These are phyloP conservation scores for Neocatenulostroma microsporum DNA, from an alignment of 2,329 filamentous ascomycete species.

Conservation along the genomic window DNA sequence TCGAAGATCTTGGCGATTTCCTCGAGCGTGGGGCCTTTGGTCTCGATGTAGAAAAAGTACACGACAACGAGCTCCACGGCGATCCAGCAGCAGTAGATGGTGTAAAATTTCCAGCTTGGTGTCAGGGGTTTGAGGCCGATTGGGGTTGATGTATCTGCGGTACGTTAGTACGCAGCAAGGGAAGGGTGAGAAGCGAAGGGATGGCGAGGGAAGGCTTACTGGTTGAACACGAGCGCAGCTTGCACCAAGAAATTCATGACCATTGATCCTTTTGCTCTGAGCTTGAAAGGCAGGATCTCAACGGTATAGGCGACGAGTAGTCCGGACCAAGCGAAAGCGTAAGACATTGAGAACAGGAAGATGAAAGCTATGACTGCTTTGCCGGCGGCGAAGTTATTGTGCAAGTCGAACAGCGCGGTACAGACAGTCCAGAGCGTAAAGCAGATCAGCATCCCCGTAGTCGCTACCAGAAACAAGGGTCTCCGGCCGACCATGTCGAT, in stretches of 20 bases:
- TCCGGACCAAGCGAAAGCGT: conserved; percentile 49
- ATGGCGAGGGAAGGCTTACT: conserved; percentile 1
- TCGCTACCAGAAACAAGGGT: conserved; percentile 25
- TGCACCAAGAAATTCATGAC: conserved; percentile 8
- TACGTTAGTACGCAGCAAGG: not conserved
- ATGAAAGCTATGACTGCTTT: conserved; percentile 40
- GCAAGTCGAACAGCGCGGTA: conserved; percentile 44
- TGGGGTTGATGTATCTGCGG: conserved; percentile 5
- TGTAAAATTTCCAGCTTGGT: conserved; percentile 3
- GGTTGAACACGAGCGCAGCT: conserved; percentile 4
- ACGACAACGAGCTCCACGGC: conserved; percentile 3
- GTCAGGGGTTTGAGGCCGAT: conserved; percentile 1
- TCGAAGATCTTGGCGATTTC: conserved; percentile 6
- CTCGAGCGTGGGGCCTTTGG: conserved; percentile 5
- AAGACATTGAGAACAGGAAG: conserved; percentile 45
- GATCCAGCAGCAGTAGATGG: conserved; percentile 4
- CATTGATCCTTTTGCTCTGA: conserved; percentile 43
- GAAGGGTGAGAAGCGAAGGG: not conserved
- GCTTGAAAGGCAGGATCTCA: conserved; percentile 44
- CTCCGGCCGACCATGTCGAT: conserved; percentile 24
- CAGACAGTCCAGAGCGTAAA: conserved; percentile 33
- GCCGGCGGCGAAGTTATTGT: conserved; percentile 31
- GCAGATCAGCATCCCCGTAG: conserved; percentile 29
- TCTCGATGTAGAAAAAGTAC: conserved; percentile 6
- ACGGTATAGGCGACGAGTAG: conserved; percentile 45